Conservation (phyloP, 108 stramenopile genomes). For the Conticribra weissflogii region DNA sequence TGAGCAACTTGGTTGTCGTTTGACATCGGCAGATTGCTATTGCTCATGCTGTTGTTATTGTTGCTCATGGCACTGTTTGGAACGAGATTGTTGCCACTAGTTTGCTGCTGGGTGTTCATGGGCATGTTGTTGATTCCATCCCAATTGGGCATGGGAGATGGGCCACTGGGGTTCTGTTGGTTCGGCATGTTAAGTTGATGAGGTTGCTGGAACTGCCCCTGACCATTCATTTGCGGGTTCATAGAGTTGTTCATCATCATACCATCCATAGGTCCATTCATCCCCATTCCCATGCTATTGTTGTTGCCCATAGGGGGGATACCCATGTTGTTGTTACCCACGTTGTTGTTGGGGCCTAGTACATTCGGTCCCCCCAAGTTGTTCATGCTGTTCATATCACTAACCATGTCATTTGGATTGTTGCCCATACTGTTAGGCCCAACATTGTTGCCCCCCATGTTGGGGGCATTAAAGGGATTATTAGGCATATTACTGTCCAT, state of each 20-base stretch:
- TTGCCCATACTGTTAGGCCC: background rate
- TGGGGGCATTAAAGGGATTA: background rate
- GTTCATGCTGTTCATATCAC: no score
- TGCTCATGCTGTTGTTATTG: background rate
- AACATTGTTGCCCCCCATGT: constrained; percentile 3
- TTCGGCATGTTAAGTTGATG: constrained; percentile 14
- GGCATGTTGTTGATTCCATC: constrained; percentile 5
- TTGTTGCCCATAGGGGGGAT: background rate
- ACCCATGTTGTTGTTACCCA: background rate
- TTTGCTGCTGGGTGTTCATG: constrained; percentile 8
- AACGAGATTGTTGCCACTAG: background rate
- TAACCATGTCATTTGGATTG: no score
- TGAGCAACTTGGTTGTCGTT: background rate
- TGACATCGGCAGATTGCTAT: constrained; percentile 2
- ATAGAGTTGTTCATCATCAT: constrained; percentile 1
- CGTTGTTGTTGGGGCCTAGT: constrained; percentile 5
- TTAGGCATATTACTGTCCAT: constrained; percentile 4
- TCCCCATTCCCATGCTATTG: background rate
- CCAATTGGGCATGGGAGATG: background rate
- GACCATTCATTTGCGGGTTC: constrained; percentile 6
- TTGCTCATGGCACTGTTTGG: no score
- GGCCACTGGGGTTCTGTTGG: constrained; percentile 13
- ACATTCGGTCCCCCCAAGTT: constrained; percentile 1
- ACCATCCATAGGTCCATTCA: constrained; percentile 6
- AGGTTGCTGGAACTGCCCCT: background rate